Conservation (phyloP, 2,329 filamentous ascomycete genomes). For the Emericellopsis atlantica region DNA sequence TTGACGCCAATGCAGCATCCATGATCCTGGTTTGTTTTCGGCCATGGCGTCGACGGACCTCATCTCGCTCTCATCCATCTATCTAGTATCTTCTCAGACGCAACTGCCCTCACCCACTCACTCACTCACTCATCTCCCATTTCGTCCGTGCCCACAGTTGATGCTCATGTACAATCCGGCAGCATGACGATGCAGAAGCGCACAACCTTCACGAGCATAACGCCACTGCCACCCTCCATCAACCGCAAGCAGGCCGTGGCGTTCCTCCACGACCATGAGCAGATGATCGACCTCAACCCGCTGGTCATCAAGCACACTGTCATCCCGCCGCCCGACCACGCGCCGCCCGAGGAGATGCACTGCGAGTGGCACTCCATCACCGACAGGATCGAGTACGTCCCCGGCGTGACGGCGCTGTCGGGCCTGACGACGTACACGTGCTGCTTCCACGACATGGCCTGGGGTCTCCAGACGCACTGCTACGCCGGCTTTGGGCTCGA, state of each 20-base stretch:
- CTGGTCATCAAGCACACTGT: slow-evolving; percentile 60
- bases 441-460: slow-evolving; percentile 63
- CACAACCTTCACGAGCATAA: slow-evolving; percentile 64
- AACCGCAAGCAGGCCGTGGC: slow-evolving; percentile 57
- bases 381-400: slow-evolving; percentile 65
- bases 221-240: slow-evolving; percentile 58
- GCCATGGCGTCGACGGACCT: no score
- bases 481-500: slow-evolving; percentile 75
- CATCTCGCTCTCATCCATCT: no score
- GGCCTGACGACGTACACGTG: slow-evolving; percentile 67
- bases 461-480: slow-evolving; percentile 69
- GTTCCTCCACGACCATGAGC: slow-evolving; percentile 64
- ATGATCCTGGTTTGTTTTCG: no score
- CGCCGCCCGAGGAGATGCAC: slow-evolving; percentile 56
- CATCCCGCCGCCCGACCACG: slow-evolving; percentile 54
- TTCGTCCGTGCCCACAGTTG: slow-evolving; percentile 1
- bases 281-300: slow-evolving; percentile 84
- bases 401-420: slow-evolving; percentile 52
- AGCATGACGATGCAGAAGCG: slow-evolving; percentile 49
- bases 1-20: no score
- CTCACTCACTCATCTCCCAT: no score
- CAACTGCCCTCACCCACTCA: no score
- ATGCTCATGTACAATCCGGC: background rate
- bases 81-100: no score
- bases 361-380: slow-evolving; percentile 70